Evolutionary conservation across 2,329 filamentous ascomycete species (phyloP), one percentile per base, ranked within the genome.

Genomic region (Penicillium sp.): DNA sequence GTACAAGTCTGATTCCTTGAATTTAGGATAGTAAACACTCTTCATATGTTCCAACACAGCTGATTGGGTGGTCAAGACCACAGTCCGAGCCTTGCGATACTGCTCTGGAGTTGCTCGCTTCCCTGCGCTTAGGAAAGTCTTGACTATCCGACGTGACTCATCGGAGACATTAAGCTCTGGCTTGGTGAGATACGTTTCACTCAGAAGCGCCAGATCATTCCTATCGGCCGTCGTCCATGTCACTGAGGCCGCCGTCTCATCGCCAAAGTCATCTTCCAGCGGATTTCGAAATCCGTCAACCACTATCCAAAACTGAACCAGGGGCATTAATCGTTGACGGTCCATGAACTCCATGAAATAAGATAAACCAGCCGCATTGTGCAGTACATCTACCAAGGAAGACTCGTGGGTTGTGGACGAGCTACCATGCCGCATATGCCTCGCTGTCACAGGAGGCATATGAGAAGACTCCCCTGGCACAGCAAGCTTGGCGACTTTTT

Each of bases 301-400:
- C 3, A 98, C 95, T 41, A 99, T 87, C 92, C 93, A 99, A 74
- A 98, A 99, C 69, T 99, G 95, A 6, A 99, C 93, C 47, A 97
- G 79, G 14, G 90, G 84, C 88, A 98, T 93, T 26, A 93, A 81
- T 16, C 84, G 83, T 70, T 93, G 90, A 43, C 95, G 87, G 72
- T 99, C 95, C 95, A 99, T 99, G 69, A 92, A 98, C 72, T 99
- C 95, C 95, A 99, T 99, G 77, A 99, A 98, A 72, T 96, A 99
- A 2, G 95, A 98, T 9, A 99, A 81, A 0, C 91, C 93, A 1
- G 93, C 90, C 2, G 95, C 86, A 73, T 96, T 92, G 64, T 93
- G 89, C 56, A 99, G 81, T n/a, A 99, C 82, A 63, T 98, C 92
- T 13, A 88, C 85, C 2, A 98, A 80, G 1, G 90, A 87, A 8